These are phyloP conservation scores for Calycina herbarum DNA, from an alignment of 2,329 filamentous ascomycete species.

Conservation along the genomic window DNA sequence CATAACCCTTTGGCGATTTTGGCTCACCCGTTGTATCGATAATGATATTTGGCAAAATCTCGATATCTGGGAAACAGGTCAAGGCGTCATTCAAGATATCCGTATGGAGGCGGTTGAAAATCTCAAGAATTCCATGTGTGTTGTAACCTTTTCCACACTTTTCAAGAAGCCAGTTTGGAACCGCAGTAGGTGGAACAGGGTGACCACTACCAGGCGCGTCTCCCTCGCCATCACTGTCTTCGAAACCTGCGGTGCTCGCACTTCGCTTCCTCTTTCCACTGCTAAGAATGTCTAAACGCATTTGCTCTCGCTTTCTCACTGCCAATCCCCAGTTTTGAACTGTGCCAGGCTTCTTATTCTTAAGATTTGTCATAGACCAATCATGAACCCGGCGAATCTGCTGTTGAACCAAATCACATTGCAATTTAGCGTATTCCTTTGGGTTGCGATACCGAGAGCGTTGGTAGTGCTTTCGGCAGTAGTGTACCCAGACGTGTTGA, in stretches of 20 bases:
- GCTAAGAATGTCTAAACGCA: constrained; percentile 49
- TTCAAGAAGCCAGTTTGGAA: constrained; percentile 37
- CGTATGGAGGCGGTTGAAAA: constrained; percentile 40
- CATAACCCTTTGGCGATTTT: constrained; percentile 34
- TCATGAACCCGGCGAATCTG: constrained; percentile 63
- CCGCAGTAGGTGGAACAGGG: constrained; percentile 34
- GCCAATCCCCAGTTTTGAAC: constrained; percentile 62
- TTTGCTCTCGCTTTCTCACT: constrained; percentile 64
- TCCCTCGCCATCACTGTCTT: constrained; percentile 29
- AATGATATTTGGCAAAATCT: constrained; percentile 41
- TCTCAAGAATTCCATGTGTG: constrained; percentile 38
- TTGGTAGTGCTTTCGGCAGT: constrained; percentile 83
- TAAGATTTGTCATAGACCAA: constrained; percentile 58
- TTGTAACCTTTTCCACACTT: constrained; percentile 38
- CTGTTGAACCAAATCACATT: constrained; percentile 62
- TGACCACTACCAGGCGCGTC: constrained; percentile 27
- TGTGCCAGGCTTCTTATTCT: constrained; percentile 42
- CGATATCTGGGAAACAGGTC: constrained; percentile 42
- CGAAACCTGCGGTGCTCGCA: constrained; percentile 27
- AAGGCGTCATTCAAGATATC: constrained; percentile 39
- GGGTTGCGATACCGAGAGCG: constrained; percentile 68
- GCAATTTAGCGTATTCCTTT: constrained; percentile 58
- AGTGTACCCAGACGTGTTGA: constrained; percentile 69
- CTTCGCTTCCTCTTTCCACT: constrained; percentile 33
- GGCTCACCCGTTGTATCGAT: constrained; percentile 30